Base-by-base conservation (phyloP, 306 rosid genomes). In the Vicia villosa region DNA sequence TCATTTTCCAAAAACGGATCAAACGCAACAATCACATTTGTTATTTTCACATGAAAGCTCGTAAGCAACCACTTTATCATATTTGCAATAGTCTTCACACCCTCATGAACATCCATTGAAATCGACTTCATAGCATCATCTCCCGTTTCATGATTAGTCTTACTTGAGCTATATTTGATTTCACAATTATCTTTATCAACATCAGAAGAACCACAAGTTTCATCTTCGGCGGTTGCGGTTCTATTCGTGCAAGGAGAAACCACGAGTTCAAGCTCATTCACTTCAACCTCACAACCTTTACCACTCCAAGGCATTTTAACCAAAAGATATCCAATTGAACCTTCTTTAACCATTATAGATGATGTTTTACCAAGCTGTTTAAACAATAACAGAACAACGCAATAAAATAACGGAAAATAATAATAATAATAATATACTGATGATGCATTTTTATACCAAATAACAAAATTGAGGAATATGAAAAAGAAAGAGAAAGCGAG, bases 251-350 rank as follows among this genome's bases (percentile, higher is more conserved):
- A 61, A 0, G 97, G 95, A 72, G 83, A 78, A 81, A 94, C 83
- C 72, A 94, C 91, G 17, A 94, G 83, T 83, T 94, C 98, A 71
- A 94, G 88, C 70, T 80, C 95, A 65, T 88, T 86, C 78, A 94
- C 88, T 81, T 94, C 97, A 59, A 90, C 96, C 81, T 83, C 85
- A 63, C 87, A 88, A 72, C 97, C 98, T 68, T 85, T 67, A 45
- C 84, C 88, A 66, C 84, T 88, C 98, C 98, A 94, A 50, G 98
- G 96, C 96, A 94, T 84, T 83, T 81, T 79, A 77, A 90, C 81
- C 73, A 86, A 72, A 22, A 94, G 75, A 46, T 84, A 76, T 49
- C 97, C 92, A 81, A 94, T 83, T 37, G 98, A 94, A 37, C 98
- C 98, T 83, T 94, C 98, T 83, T 90, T 94, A 50, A 90, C 67